Base-by-base conservation (phyloP, 371 early-diverging fungal species). In the Phascolomyces articulosus region DNA sequence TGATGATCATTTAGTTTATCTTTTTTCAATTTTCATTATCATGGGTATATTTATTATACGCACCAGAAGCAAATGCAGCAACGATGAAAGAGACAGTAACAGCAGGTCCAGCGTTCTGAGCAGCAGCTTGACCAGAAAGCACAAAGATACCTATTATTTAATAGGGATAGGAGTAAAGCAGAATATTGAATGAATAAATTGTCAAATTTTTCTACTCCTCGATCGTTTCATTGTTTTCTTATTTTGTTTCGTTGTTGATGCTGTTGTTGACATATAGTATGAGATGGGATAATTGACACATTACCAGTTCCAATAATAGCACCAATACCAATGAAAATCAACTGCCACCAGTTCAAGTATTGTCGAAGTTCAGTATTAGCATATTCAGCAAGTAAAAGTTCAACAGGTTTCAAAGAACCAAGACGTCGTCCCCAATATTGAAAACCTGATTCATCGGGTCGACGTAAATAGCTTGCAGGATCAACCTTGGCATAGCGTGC, bases 11-110 rank as follows among this genome's bases (percentile, higher is more conserved):
- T 44, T 44, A 44, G n/a, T 44, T 18, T 44, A 13, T 2, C 16
- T 15, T 44, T 4, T n/a, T 16, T 1, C 24, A 3, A 28, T 28
- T 15, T 4, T 15, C 1, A 20, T 34, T 40, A 40, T 15, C 10
- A 40, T 61, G 47, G 15, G 15, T 34, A 13, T 23, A 2, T n/a
- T 21, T 54, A 28, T 6, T 40, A n/a, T 44, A 28, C 58, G 55
- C 74, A 80, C 81, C 78, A 27, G 91, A 79, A 47, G 88, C 85
- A 41, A 93, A 55, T n/a, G 87, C 93, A 31, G 92, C 90, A 16
- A 94, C 78, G 16, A 91, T 58, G 55, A 91, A 92, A 10, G 92
- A 92, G 15, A 93, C 60, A 1, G 91, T 87, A n/a, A 94, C 86
- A 3, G 91, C 90, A 6, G 95, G 95, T 1, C 95, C 95, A 21